Conservation (phyloP, 345 rosid genomes). For the Arabidopsis arenosa region DNA sequence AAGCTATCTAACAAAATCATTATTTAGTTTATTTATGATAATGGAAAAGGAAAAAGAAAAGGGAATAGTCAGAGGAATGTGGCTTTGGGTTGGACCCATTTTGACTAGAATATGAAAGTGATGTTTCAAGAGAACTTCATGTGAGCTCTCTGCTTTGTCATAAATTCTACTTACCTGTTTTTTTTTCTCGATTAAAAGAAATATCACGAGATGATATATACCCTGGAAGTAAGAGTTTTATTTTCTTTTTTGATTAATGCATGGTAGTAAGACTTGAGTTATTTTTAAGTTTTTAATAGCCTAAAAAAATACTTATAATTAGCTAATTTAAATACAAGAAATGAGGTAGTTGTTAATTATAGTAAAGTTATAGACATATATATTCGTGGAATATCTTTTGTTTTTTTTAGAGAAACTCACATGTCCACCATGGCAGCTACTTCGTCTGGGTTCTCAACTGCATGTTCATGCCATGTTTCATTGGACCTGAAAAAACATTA, state of each 20-base stretch:
- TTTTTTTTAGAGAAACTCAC: slow-evolving; percentile 55
- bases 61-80: slow-evolving; percentile 24
- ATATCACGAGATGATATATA: slow-evolving; percentile 28
- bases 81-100: slow-evolving; percentile 31
- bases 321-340: neutral
- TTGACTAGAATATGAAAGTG: slow-evolving; percentile 32
- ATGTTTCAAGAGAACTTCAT: slow-evolving; percentile 38
- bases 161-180: slow-evolving; percentile 32
- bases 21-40: neutral
- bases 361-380: slow-evolving; percentile 11
- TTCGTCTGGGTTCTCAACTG: slow-evolving; percentile 71
- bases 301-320: neutral
- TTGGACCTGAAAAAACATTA: slow-evolving; percentile 50
- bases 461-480: slow-evolving; percentile 64
- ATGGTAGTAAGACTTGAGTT: neutral
- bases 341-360: neutral
- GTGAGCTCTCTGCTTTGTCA: slow-evolving; percentile 39
- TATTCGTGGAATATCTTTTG: slow-evolving; percentile 24
- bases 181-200: slow-evolving; percentile 1
- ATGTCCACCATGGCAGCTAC: slow-evolving; percentile 77
- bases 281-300: neutral
- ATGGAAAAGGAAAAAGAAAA: neutral
- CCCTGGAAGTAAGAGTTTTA: neutral
- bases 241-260: neutral
- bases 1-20: neutral